Evolutionary conservation across 2,329 filamentous ascomycete species (phyloP), one percentile per base, ranked within the genome.

Genomic region (Thielaviopsis musarum): DNA sequence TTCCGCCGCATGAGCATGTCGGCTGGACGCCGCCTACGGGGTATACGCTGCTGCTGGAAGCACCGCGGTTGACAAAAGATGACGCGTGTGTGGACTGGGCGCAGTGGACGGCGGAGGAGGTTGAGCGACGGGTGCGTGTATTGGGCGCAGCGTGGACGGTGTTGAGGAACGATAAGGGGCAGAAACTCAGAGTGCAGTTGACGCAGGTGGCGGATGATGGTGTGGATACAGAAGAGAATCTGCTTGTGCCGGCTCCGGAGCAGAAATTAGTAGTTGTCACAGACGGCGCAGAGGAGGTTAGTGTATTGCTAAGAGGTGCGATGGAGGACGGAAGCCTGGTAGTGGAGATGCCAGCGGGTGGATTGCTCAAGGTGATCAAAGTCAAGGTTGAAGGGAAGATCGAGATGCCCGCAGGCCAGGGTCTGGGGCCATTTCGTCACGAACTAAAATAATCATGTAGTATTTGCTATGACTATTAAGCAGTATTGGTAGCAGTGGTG

Each of bases 61-160:
- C 91, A 1, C 80, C 81, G 1, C 95, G 95, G 67, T 80, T 95
- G 62, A 80, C 71, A 1, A 79, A 84, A 59, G 70, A 75, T 5
- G 82, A 91, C 65, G 72, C 75, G 1, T 77, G 81, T 61, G 70
- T 95, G 7, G 71, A 83, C 62, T 88, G 84, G 77, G 52, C 52
- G 0, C 53, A 64, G 3, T 81, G 80, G 75, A 72, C 72, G 0
- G 71, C 75, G n/a, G 70, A 73, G 2, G 75, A 80, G 1, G 76
- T 91, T 17, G 67, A 72, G 5, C 74, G 77, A 5, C 75, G 79
- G 5, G 72, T 79, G 56, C 75, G 77, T 9, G 82, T 84, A 0
- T 72, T 91, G 15, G 83, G 83, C 0, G 73, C 80, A 4, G 69
- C 88, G 5, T 94, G 88, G 87, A 84, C 73, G 58, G 66, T 65